Conservation (phyloP, 2,329 filamentous ascomycete species). For the Cytospora paraplurivora region DNA sequence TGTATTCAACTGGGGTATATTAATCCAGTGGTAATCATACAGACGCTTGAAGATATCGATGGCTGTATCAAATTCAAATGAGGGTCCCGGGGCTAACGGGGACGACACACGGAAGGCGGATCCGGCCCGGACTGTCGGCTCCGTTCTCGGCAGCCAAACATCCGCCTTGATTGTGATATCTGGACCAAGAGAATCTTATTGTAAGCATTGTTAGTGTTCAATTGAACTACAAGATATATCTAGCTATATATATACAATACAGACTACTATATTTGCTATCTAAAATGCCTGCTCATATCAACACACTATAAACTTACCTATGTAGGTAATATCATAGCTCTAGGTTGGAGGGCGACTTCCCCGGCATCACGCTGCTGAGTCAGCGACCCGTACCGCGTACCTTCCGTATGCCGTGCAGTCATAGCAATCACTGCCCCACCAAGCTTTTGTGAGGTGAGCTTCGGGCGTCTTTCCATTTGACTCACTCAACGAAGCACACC, state of each 20-base stretch:
- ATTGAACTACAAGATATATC: no score
- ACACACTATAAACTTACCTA: background rate
- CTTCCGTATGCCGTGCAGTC: background rate
- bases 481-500: conserved; percentile 7
- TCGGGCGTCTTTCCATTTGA: conserved; percentile 2
- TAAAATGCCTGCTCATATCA: background rate
- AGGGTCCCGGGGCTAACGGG: background rate
- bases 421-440: conserved; percentile 9
- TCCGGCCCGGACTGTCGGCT: background rate
- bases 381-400: background rate
- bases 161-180: background rate
- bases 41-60: no score
- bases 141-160: background rate
- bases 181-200: no score
- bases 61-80: no score
- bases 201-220: no score
- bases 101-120: background rate
- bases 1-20: background rate
- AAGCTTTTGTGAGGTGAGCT: conserved; percentile 12
- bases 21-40: no score
- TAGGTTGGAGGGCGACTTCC: background rate
- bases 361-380: background rate
- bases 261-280: background rate
- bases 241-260: background rate
- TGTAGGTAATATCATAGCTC: background rate